Evolutionary conservation across 371 early-diverging fungal genomes (phyloP), one percentile per base, ranked within the genome.

Genomic region (Batkoa obscura): DNA sequence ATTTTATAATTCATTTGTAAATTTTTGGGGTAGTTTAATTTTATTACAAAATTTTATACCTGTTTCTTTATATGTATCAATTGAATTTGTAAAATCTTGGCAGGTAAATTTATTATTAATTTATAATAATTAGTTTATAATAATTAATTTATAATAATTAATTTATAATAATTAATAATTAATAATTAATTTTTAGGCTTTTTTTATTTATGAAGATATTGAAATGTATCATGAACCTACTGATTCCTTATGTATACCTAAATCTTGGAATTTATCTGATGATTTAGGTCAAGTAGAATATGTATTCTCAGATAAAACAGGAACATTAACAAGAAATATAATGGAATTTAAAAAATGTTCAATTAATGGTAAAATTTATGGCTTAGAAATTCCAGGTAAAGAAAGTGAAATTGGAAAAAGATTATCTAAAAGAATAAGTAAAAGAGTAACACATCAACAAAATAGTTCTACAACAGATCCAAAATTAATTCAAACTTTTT

Each of bases 1-100:
- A 34, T 46, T 4, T 2, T 30, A 64, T 53, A 68, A 68, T 34
- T 74, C 76, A 1, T 76, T 80, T 42, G 43, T 72, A 4, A 79
- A 75, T 17, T 81, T 81, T 62, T 78, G 70, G 73, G 72, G 80
- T 33, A 75, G 80, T 64, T 64, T 94, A 69, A 90, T 94, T 59
- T 82, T 93, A 57, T 87, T 91, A 59, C 92, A 94, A 62, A 90
- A 89, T 61, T 80, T 98, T 59, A 87, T 99, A 56, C 99, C 99
- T 0, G 88, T 99, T 46, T 89, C 96, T 0, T 76, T 99, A 0
- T 95, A 92, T 67, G 90, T 99, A 36, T 88, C 86, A 12, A 79
- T 97, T 23, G 98, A 98, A 67, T 76, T 86, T 59, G 82, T 84
- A 58, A 86, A 84, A 62, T 73, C 78, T 23, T 70, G 78, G 64